Conservation (phyloP, 2,329 filamentous ascomycete species). For the Phialocephala subalpina region DNA sequence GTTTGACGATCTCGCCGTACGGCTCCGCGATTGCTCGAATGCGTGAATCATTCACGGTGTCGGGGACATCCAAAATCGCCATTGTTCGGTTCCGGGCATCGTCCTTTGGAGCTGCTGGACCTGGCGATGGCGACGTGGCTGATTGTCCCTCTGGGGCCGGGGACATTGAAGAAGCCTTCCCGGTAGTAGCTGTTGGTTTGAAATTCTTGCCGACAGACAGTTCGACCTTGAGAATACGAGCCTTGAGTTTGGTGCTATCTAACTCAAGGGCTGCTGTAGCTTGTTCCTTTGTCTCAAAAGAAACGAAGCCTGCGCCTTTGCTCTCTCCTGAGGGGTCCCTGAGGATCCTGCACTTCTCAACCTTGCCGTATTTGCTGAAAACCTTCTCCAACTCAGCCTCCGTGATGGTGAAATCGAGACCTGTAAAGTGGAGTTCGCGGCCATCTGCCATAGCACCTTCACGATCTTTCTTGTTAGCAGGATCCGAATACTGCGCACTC, state of each 20-base stretch:
- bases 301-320: slow-evolving; percentile 82
- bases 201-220: slow-evolving; percentile 63
- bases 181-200: slow-evolving; percentile 60
- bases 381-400: slow-evolving; percentile 75
- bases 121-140: slow-evolving; percentile 43
- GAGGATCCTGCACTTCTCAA: slow-evolving; percentile 77
- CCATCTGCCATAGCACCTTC: slow-evolving; percentile 85
- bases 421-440: slow-evolving; percentile 82
- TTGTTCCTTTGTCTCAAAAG: slow-evolving; percentile 75
- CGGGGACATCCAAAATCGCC: slow-evolving; percentile 84
- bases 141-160: slow-evolving; percentile 44
- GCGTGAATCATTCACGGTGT: slow-evolving; percentile 90
- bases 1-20: slow-evolving; percentile 75
- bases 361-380: slow-evolving; percentile 78
- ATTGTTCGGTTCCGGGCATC: slow-evolving; percentile 75
- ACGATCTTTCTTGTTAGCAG: slow-evolving; percentile 77
- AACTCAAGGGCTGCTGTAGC: slow-evolving; percentile 73
- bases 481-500: slow-evolving; percentile 84
- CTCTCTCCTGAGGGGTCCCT: slow-evolving; percentile 72
- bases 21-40: slow-evolving; percentile 77
- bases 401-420: slow-evolving; percentile 66
- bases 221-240: slow-evolving; percentile 72
- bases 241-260: slow-evolving; percentile 74
- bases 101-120: slow-evolving; percentile 45
- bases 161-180: slow-evolving; percentile 43